Base-by-base conservation (phyloP, 306 rosid genomes). In the Senna tora region DNA sequence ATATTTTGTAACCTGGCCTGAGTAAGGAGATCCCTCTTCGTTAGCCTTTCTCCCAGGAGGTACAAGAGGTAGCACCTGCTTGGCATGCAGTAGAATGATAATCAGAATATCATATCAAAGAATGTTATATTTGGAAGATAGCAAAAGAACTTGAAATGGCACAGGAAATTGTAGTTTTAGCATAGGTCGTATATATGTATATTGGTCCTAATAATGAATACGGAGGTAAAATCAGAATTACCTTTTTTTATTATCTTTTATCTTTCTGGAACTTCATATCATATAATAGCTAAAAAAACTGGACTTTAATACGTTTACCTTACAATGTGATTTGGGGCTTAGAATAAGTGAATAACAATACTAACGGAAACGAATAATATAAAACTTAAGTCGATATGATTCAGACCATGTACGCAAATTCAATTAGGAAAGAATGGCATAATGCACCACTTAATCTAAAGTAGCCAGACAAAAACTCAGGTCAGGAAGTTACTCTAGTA, bases 41-140 rank as follows among this genome's bases (percentile, higher is more conserved):
- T 87, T 90, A 41, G 93, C 95, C 70, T 82, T 90, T 77, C 98
- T 77, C 19, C 96, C 98, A 5, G 98, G 98, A 43, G 98, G 98
- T 33, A 91, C 98, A n/a, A 93, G 90, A 54, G 98, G 98, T 33
- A 93, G 89, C 55, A 92, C 97, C 92, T 88, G 87, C 80, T 72
- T 53, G 52, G 17, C 42, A 38, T 46, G 36, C 36, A 22, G 30
- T 4, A 12, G 41, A 25, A 15, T 41, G 63, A 71, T 6, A 46
- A 62, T 62, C 53, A 43, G 13, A 71, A 71, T n/a, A n/a, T n/a
- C n/a, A n/a, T n/a, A n/a, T 21, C 38, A 66, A 61, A 34, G 16
- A 20, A 47, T 8, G 5, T 41, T 42, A 21, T 4, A 19, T 34
- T 12, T 9, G 46, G 3, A 33, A 67, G 45, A 58, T n/a, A 16